Evolutionary conservation across 345 rosid species (phyloP).

Genomic region (Gynandropsis gynandra): DNA sequence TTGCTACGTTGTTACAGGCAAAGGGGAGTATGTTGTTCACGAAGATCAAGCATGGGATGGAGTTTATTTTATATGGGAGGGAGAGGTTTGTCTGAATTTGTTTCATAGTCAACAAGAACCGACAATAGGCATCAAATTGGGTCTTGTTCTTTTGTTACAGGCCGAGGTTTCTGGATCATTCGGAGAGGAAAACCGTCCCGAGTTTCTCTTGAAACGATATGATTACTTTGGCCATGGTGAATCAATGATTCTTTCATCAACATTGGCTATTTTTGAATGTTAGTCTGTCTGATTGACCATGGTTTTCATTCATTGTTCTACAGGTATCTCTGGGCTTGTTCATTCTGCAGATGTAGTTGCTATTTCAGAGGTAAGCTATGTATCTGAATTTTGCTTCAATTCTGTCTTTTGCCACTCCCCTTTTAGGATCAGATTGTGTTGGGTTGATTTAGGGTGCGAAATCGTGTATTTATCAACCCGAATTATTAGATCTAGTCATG

Average conservation of each 20-base stretch:
- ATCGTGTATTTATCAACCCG: too few species aligned
- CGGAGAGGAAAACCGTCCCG: constrained; percentile 61
- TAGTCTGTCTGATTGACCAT: constrained; percentile 8
- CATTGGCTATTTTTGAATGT: background rate
- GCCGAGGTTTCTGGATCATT: constrained; percentile 66
- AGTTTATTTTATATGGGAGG: constrained; percentile 73
- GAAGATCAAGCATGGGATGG: constrained; percentile 79
- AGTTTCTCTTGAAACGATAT: constrained; percentile 58
- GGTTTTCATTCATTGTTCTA: constrained; percentile 13
- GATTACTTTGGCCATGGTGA: constrained; percentile 91
- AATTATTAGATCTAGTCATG: too few species aligned
- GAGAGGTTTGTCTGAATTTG: constrained; percentile 51
- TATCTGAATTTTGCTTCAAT: background rate
- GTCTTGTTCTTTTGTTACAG: constrained; percentile 29
- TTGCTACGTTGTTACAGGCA: constrained; percentile 35
- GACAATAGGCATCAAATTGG: background rate
- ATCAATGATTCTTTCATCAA: constrained; percentile 13
- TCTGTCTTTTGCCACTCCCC: too few species aligned
- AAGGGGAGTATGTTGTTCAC: constrained; percentile 64
- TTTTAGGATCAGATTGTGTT: too few species aligned
- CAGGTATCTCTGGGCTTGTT: constrained; percentile 47
- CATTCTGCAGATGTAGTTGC: constrained; percentile 74
- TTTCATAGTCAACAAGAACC: background rate
- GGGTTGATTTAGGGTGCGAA: too few species aligned
- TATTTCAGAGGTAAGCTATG: constrained; percentile 47